phyloP scores from a whole-genome alignment of 768 basidiomycete genomes.

The Lentinus brumalis region DNA sequence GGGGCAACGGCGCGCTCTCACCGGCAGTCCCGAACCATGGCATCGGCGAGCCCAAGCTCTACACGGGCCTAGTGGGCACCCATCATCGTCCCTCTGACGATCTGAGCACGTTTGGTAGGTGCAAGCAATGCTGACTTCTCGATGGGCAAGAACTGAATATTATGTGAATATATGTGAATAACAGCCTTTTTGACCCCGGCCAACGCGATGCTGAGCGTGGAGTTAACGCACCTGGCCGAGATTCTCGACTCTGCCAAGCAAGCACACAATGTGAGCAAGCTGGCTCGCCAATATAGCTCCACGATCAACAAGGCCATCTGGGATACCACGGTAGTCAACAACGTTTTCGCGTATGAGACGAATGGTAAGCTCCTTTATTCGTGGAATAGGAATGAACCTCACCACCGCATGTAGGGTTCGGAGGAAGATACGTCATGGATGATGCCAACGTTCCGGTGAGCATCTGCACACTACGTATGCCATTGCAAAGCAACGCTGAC shows the following conservation, averaged over 20 bases:
- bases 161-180: not conserved
- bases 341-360: slow-evolving; percentile 76
- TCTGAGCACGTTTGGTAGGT: slow-evolving; percentile 62
- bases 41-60: slow-evolving; percentile 75
- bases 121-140: not conserved
- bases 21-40: slow-evolving; percentile 68
- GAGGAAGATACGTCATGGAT: slow-evolving; percentile 78
- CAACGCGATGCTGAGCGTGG: slow-evolving; percentile 83
- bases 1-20: slow-evolving; percentile 61
- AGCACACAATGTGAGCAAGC: slow-evolving; percentile 50
- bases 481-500: not conserved
- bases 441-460: slow-evolving; percentile 83
- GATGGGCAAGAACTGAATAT: not conserved
- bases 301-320: slow-evolving; percentile 63
- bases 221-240: slow-evolving; percentile 59
- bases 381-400: not conserved
- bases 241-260: slow-evolving; percentile 55
- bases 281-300: slow-evolving; percentile 59
- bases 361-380: slow-evolving; percentile 48
- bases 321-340: slow-evolving; percentile 60
- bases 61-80: slow-evolving; percentile 75
- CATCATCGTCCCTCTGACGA: slow-evolving; percentile 81
- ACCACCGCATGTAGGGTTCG: slow-evolving; percentile 47
- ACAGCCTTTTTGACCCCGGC: slow-evolving; percentile 76
- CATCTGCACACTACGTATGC: not conserved